phyloP scores from a whole-genome alignment of 2,329 filamentous ascomycete genomes.

The Diaporthe sp. region DNA sequence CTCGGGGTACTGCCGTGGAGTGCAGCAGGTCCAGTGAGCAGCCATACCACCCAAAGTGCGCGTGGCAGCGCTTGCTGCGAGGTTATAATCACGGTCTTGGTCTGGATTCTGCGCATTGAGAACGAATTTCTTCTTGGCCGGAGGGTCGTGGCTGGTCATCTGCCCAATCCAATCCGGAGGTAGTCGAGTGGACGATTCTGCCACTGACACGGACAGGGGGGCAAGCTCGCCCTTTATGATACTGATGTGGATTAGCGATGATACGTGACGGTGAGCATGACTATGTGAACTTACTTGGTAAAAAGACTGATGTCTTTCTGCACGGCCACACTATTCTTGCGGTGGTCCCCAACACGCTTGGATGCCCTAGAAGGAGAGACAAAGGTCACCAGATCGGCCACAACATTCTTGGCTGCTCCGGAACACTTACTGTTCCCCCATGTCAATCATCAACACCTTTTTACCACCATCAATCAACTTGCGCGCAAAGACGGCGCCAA shows the following conservation, averaged over 20 bases:
- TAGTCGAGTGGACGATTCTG: neutral
- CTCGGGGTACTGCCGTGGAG: neutral
- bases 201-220: neutral
- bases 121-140: neutral
- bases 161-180: neutral
- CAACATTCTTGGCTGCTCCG: neutral
- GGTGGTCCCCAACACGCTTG: slow-evolving; percentile 43
- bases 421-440: neutral
- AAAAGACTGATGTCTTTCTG: slow-evolving; percentile 46
- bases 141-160: neutral
- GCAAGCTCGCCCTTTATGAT: slow-evolving; percentile 1
- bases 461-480: neutral
- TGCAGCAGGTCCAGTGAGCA: slow-evolving; percentile 47
- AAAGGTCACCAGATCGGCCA: neutral
- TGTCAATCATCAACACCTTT: neutral
- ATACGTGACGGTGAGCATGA: neutral
- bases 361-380: slow-evolving; percentile 18
- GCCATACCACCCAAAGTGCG: slow-evolving; percentile 47
- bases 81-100: slow-evolving; percentile 36
- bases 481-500: neutral
- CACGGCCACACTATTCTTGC: slow-evolving; percentile 45
- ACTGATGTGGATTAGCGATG: neutral
- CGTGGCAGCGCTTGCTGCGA: slow-evolving; percentile 43
- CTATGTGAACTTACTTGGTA: slow-evolving; percentile 42
- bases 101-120: slow-evolving; percentile 35